Percentiles rank a stretch among this genome's conserved stretches.
Conservation (phyloP, 129 eudicot species). For the Ambrosia trifida region DNA sequence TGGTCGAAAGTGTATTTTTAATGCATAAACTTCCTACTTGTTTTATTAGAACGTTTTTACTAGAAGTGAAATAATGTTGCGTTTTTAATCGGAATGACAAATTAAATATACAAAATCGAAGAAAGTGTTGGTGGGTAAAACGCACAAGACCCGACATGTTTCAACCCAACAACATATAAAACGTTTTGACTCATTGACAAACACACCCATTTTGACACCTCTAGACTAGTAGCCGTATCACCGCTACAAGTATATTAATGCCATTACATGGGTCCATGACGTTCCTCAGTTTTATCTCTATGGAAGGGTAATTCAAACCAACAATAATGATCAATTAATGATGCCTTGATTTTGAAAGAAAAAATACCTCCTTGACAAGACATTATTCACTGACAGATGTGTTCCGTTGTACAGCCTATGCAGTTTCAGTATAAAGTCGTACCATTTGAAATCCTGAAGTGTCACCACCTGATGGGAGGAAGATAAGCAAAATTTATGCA, state of each 20-base stretch:
- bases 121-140: too few relatives aligned
- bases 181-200: too few relatives aligned
- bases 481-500: constrained; percentile 1
- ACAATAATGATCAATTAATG: constrained; percentile 1
- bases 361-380: constrained; percentile 69
- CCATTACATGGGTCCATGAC: neutral
- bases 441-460: constrained; percentile 97
- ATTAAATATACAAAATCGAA: too few relatives aligned
- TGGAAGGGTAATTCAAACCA: neutral
- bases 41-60: neutral
- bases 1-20: neutral
- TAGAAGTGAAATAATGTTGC: too few relatives aligned
- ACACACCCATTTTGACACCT: too few relatives aligned
- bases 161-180: too few relatives aligned
- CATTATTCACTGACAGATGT: constrained; percentile 80
- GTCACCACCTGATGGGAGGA: constrained; percentile 66
- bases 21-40: neutral
- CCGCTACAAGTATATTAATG: neutral
- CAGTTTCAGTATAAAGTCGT: constrained; percentile 72
- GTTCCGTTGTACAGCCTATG: constrained; percentile 85
- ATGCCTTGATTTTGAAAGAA: constrained; percentile 9
- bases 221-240: neutral
- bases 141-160: too few relatives aligned
- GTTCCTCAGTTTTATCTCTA: neutral
- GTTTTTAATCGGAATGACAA: too few relatives aligned